A percentile compares a stretch with the other conserved stretches of the same genome.
Conservation (phyloP, 2,329 filamentous ascomycete species). For the Cephalotrichum gorgonifer region DNA sequence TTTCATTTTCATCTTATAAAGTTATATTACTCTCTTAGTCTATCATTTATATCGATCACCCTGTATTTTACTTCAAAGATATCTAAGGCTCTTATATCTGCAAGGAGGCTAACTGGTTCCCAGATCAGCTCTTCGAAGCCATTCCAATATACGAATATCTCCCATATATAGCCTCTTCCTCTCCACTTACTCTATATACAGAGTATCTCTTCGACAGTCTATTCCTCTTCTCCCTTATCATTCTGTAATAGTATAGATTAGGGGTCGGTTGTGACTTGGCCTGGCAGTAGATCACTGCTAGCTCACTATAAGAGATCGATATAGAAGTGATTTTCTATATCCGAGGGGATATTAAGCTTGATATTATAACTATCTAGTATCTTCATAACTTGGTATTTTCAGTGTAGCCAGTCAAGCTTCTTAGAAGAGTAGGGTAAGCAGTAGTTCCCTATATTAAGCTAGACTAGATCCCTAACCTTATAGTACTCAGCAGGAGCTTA, state of each 20-base stretch:
- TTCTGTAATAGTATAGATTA: neutral
- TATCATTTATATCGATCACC: no score
- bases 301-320: neutral
- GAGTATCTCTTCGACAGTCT: neutral
- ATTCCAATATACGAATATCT: neutral
- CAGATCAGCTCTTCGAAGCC: no score
- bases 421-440: neutral
- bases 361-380: neutral
- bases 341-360: neutral
- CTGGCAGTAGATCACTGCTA: neutral
- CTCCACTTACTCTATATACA: neutral
- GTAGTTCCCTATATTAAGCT: neutral
- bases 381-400: slow-evolving; percentile 1
- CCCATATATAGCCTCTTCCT: neutral
- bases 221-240: neutral
- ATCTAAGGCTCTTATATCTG: no score
- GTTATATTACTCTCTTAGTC: no score
- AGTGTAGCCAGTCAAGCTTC: slow-evolving; percentile 2
- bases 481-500: neutral
- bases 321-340: neutral
- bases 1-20: no score
- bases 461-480: neutral
- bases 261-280: neutral
- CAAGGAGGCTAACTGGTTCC: no score
- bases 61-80: no score